Base-by-base conservation (phyloP, 2,329 filamentous ascomycete species). In the Fusarium xyrophilum region DNA sequence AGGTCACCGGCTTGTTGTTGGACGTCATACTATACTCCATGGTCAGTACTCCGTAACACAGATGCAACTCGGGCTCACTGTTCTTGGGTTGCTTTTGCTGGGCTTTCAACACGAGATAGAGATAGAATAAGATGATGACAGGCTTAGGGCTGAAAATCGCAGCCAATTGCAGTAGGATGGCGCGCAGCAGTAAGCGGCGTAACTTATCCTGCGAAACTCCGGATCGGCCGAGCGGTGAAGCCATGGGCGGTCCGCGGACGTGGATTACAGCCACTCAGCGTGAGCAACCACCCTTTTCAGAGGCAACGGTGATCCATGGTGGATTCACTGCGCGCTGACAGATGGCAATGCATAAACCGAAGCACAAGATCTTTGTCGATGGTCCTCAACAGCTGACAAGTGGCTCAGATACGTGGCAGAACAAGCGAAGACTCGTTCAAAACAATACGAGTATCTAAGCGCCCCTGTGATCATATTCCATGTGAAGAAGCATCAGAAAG, bases 321-420 rank as follows among this genome's bases (percentile, higher is more conserved):
- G 47, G 54, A 53, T 48, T 36, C 65, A 59, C 42, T 60, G 53
- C n/a, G 21, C 25, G 65, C 54, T 67, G 64, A 65, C 60, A 61
- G 65, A 56, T 40, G 62, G 60, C 65, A 60, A 60, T 68, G 65
- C 60, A 54, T 43, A 25, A 28, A 38, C 19, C n/a, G 23, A 27
- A n/a, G 32, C 15, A 30, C 42, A 52, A 44, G 36, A 44, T 51
- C 43, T 50, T 44, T 32, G 27, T 19, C 14, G 12, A 32, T 25
- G 25, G n/a, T 46, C 56, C 56, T 40, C 60, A 63, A 21, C 28
- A 50, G 33, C 59, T 63, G 51, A 63, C 51, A 35, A 17, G 59
- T 54, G 46, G 46, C 56, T 62, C 30, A 51, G 54, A 30, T 43
- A 59, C 30, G 35, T 38, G 39, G 23, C 44, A 55, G 47, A 38